phyloP scores from a whole-genome alignment of 2,329 filamentous ascomycete species.

The Colletotrichum destructivum region DNA sequence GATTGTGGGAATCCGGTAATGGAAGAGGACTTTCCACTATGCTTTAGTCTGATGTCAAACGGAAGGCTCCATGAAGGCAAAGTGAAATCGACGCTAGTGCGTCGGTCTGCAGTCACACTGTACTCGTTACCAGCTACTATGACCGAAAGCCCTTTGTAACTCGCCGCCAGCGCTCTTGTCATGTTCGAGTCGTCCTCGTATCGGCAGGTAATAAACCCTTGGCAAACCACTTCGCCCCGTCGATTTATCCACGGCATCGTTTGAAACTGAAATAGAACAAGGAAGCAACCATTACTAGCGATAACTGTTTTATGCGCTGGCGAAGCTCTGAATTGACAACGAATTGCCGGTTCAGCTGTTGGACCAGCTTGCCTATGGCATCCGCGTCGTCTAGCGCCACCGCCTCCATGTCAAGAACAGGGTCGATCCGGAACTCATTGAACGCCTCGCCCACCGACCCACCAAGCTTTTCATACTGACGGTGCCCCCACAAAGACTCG shows the following conservation, averaged over 20 bases:
- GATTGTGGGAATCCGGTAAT: conserved; percentile 1
- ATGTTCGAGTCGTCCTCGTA: not conserved
- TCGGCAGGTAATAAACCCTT: not conserved
- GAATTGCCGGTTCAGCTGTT: not conserved
- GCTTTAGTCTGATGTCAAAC: not conserved
- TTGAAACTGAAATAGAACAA: conserved; percentile 6
- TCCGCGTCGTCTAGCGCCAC: conserved; percentile 8
- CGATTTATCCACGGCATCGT: not conserved
- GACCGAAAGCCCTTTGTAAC: not conserved
- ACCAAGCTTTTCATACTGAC: conserved; percentile 1
- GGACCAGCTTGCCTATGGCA: not conserved
- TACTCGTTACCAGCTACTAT: not conserved
- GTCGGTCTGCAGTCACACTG: not conserved
- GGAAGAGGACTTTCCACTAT: not conserved
- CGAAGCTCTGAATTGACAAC: not conserved
- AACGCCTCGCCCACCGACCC: not conserved
- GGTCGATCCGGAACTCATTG: conserved; percentile 4
- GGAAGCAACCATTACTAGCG: not conserved
- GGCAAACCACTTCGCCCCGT: not conserved
- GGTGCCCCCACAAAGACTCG: not conserved
- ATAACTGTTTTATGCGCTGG: not conserved
- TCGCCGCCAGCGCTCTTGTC: not conserved
- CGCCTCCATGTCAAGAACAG: conserved; percentile 4
- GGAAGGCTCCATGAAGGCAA: not conserved
- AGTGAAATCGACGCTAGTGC: not conserved